Conservation (phyloP, 2,329 filamentous ascomycete species). For the Xenoacremonium recifei region DNA sequence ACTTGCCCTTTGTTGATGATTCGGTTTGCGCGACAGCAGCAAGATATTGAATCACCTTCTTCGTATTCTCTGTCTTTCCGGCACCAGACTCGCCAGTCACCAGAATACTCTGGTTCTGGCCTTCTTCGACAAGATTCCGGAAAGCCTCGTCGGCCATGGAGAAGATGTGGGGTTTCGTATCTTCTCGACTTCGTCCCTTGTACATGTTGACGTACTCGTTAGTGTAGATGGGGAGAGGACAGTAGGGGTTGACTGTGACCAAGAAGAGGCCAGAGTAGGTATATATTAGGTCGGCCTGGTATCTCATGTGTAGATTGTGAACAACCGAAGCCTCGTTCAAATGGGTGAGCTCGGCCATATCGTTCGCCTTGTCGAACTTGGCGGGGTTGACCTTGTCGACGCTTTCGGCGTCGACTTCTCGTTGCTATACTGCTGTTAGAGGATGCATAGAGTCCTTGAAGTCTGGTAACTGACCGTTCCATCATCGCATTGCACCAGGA, state of each 20-base stretch:
- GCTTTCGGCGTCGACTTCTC: slow-evolving; percentile 79
- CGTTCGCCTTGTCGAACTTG: slow-evolving; percentile 98
- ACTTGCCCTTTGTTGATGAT: slow-evolving; percentile 60
- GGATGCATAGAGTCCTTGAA: too few species aligned
- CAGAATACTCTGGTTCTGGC: slow-evolving; percentile 93
- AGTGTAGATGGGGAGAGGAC: slow-evolving; percentile 88
- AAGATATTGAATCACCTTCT: slow-evolving; percentile 98
- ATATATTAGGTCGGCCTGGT: slow-evolving; percentile 95
- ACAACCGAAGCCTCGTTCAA: slow-evolving; percentile 97
- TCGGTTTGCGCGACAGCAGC: slow-evolving; percentile 90
- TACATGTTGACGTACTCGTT: slow-evolving; percentile 99
- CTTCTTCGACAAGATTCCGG: slow-evolving; percentile 91
- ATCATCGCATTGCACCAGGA: slow-evolving; percentile 92
- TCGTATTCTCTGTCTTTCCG: slow-evolving; percentile 98
- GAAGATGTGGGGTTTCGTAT: slow-evolving; percentile 96
- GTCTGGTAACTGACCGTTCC: slow-evolving; percentile 71
- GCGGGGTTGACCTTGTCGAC: slow-evolving; percentile 99
- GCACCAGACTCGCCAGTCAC: slow-evolving; percentile 98
- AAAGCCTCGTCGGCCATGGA: slow-evolving; percentile 98
- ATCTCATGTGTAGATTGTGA: slow-evolving; percentile 92
- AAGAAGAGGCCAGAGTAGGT: slow-evolving; percentile 97
- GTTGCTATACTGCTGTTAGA: slow-evolving; percentile 58
- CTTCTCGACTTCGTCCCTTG: slow-evolving; percentile 84
- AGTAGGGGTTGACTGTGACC: slow-evolving; percentile 97
- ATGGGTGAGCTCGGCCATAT: slow-evolving; percentile 98